Conservation (phyloP, 2,329 filamentous ascomycete species). For the Calonectria naviculata region DNA sequence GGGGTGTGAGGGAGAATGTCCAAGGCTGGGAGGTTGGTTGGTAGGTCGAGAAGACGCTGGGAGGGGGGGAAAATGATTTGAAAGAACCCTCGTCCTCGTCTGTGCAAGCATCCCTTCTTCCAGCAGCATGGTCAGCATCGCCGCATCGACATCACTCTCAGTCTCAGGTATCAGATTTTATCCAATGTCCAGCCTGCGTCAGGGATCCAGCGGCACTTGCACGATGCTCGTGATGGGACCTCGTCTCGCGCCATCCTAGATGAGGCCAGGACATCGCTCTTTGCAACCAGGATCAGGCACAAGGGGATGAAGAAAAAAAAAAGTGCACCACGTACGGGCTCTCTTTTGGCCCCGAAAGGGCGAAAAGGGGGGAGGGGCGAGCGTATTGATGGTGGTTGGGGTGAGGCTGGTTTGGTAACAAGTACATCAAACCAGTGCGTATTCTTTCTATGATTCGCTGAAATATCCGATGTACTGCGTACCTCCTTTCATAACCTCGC, state of each 20-base stretch:
- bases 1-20: not conserved
- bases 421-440: constrained; percentile 30
- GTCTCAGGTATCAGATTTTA: constrained; percentile 17
- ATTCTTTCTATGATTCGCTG: constrained; percentile 16
- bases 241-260: constrained; percentile 36
- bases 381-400: constrained; percentile 36
- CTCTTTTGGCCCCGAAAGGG: not conserved
- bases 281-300: constrained; percentile 41
- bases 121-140: constrained; percentile 26
- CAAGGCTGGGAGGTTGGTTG: constrained; percentile 10
- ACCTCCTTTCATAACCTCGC: constrained; percentile 2
- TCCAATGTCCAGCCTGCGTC: constrained; percentile 24
- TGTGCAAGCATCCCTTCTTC: constrained; percentile 26
- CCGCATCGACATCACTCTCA: constrained; percentile 17
- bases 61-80: constrained; percentile 1
- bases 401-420: constrained; percentile 38
- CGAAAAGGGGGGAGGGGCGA: constrained; percentile 31
- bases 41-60: constrained; percentile 1
- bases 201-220: constrained; percentile 37
- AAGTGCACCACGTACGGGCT: constrained; percentile 12
- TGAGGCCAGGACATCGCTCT: constrained; percentile 33
- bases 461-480: constrained; percentile 11
- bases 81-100: constrained; percentile 23
- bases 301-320: constrained; percentile 32
- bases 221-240: constrained; percentile 33